Evolutionary conservation across 1,284 basidiomycete genomes (phyloP), one percentile per base, ranked within the genome.

Genomic region (Irpex sp.): DNA sequence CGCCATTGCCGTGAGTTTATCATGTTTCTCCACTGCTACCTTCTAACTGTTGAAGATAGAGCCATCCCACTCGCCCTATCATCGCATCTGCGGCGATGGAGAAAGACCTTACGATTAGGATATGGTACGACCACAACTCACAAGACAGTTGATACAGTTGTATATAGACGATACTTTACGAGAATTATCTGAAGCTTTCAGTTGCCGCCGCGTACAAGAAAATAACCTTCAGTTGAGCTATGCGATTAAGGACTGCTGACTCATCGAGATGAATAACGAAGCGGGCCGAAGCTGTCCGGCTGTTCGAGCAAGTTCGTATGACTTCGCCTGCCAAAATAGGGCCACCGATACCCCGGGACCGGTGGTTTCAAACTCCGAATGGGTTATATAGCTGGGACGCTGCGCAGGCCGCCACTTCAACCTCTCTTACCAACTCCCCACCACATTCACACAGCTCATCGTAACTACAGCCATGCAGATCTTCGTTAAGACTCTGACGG

Each of bases 41-140:
- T 9, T 55, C 40, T 51, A 40, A 40, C 55, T 7, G 40, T 19
- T 17, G 1, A 62, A 63, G 52, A 17, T 63, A 94, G 92, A 83
- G 86, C 2, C 91, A 94, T 75, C 92, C 93, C 1, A 83, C 79
- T 37, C 82, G 78, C 65, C 81, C 80, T 60, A 87, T 92, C 61
- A 89, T 96, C 66, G 93, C 92, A 5, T 92, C 92, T 5, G 92
- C 91, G 31, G 85, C 87, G 11, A 88, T 93, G 82, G 93, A 95
- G 70, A 92, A 92, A 70, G 93, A 95, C 70, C 76, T 91, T 64
- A 87, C 86, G 1, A 92, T 96, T 68, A 84, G 88, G 62, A 70
- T 96, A 31, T 96, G 93, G 93, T 79, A 81, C 62, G 87, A 91
- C 52, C 36, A 63, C 56, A 77, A 81, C 62, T 70, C 65, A 60